Conservation (phyloP, 2,329 filamentous ascomycete genomes). For the Fusarium xylarioides region DNA sequence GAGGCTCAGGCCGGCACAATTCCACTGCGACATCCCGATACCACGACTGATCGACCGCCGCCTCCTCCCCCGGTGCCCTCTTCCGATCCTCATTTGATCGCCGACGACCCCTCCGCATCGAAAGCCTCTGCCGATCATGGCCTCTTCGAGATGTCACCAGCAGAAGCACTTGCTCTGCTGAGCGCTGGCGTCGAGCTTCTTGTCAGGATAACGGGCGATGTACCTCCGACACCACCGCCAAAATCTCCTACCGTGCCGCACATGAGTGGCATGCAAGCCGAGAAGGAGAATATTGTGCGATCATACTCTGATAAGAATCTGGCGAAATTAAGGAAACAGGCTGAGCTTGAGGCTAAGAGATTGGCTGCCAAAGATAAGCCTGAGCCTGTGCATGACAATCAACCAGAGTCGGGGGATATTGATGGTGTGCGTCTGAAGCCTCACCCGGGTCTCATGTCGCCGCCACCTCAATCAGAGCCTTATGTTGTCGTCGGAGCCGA, state of each 20-base stretch:
- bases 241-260: slow-evolving; percentile 71
- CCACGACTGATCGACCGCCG: slow-evolving; percentile 44
- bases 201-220: slow-evolving; percentile 77
- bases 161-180: slow-evolving; percentile 82
- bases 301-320: slow-evolving; percentile 66
- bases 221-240: slow-evolving; percentile 81
- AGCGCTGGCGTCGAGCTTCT: slow-evolving; percentile 75
- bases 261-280: slow-evolving; percentile 69
- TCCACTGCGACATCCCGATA: slow-evolving; percentile 32
- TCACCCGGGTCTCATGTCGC: slow-evolving; percentile 43
- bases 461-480: slow-evolving; percentile 51
- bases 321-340: slow-evolving; percentile 54
- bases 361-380: slow-evolving; percentile 28
- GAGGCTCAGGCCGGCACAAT: slow-evolving; percentile 34
- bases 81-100: slow-evolving; percentile 48
- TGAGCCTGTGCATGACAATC: neutral
- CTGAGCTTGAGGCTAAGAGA: slow-evolving; percentile 45
- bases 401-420: slow-evolving; percentile 48
- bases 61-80: slow-evolving; percentile 57
- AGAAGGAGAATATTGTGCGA: slow-evolving; percentile 68
- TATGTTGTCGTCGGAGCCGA: slow-evolving; percentile 73
- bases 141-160: slow-evolving; percentile 76
- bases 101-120: slow-evolving; percentile 36
- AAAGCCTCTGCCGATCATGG: slow-evolving; percentile 61
- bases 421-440: slow-evolving; percentile 65